Conservation (phyloP, 129 eudicot genomes). For the Rutidosis leptorrhynchoides region DNA sequence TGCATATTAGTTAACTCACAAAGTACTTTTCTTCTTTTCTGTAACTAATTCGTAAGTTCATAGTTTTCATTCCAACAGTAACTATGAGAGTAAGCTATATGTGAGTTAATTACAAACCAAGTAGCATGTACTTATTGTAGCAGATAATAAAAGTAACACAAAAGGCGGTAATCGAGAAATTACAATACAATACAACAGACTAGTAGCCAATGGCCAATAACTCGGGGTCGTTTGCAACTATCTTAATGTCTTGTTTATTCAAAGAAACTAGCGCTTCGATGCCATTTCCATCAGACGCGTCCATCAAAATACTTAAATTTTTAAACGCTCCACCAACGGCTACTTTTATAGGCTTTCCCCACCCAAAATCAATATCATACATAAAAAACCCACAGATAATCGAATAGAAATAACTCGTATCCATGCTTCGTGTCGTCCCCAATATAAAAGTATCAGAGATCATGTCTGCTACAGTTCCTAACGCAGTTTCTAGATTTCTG, state of each 20-base stretch:
- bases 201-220: neutral
- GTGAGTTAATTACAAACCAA: too few species aligned
- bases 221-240: neutral
- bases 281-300: neutral
- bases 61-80: too few species aligned
- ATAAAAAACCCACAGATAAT: neutral
- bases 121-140: too few species aligned
- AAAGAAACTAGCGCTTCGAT: neutral
- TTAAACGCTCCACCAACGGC: neutral
- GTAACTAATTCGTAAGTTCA: too few species aligned
- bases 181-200: too few species aligned
- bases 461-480: too few species aligned
- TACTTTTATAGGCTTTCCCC: slow-evolving; percentile 11
- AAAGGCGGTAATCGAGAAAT: too few species aligned
- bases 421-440: neutral
- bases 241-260: neutral
- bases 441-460: neutral
- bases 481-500: neutral
- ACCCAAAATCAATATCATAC: slow-evolving; percentile 7
- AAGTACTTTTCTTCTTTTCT: too few species aligned
- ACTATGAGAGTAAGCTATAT: too few species aligned
- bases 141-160: too few species aligned
- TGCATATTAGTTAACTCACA: too few species aligned
- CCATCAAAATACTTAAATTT: neutral
- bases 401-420: neutral